Conservation (phyloP, 116 monocot genomes). For the Cymodocea nodosa region DNA sequence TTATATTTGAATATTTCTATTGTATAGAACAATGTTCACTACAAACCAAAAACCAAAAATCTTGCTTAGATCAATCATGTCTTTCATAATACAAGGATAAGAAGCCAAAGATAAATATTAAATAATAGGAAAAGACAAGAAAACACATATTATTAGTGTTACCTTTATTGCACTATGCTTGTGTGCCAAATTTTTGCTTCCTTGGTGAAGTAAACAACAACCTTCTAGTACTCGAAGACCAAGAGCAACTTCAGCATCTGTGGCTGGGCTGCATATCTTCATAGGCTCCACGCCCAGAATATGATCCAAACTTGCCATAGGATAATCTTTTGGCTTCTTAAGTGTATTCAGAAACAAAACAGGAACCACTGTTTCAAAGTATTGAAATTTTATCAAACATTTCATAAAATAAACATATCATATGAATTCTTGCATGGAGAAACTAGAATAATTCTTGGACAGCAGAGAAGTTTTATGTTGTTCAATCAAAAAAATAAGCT, state of each 20-base stretch:
- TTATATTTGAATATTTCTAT: too few species aligned
- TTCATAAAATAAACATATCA: background rate
- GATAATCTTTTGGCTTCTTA: conserved; percentile 42
- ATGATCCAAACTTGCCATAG: conserved; percentile 42
- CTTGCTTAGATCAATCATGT: too few species aligned
- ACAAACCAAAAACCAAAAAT: too few species aligned
- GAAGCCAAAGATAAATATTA: too few species aligned
- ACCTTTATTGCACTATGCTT: conserved; percentile 74
- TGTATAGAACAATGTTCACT: too few species aligned
- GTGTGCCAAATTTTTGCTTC: conserved; percentile 56
- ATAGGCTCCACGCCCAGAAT: conserved; percentile 74
- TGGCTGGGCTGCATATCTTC: conserved; percentile 73
- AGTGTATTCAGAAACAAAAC: conserved; percentile 77
- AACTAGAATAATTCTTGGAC: background rate
- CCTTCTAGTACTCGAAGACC: conserved; percentile 95
- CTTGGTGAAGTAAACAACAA: conserved; percentile 76
- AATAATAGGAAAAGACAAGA: too few species aligned
- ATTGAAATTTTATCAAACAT: conserved; percentile 6
- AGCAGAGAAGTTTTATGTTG: background rate
- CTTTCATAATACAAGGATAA: too few species aligned
- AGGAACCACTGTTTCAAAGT: conserved; percentile 73
- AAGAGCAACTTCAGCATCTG: conserved; percentile 73
- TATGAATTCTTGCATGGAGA: background rate
- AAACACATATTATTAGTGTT: background rate
- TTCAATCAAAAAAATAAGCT: background rate